Percentiles rank a stretch among this genome's conserved stretches.
phyloP scores from a whole-genome alignment of 2,329 filamentous ascomycete genomes.

The Paracamarosporium sp. region DNA sequence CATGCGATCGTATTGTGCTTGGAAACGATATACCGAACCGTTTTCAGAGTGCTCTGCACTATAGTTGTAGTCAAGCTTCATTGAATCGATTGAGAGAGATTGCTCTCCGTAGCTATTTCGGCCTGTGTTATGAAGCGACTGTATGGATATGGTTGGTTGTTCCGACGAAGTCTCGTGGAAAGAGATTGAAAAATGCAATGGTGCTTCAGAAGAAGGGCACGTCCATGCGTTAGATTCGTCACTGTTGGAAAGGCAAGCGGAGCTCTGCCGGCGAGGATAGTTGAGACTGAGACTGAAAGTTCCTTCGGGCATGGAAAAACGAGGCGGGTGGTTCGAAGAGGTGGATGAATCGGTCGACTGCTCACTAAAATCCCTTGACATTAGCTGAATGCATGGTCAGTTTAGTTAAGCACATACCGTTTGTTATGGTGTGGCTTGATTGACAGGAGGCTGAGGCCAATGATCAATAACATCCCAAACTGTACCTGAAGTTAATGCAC shows the following conservation, averaged over 20 bases:
- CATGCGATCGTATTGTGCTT: conserved; percentile 28
- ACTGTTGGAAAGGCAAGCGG: conserved; percentile 29
- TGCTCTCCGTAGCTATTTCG: conserved; percentile 26
- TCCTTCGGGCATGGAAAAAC: conserved; percentile 16
- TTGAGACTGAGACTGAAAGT: conserved; percentile 27
- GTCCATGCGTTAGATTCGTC: conserved; percentile 35
- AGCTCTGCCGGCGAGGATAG: conserved; percentile 30
- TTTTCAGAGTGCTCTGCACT: neutral
- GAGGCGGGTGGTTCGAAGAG: neutral
- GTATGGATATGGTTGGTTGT: conserved; percentile 24
- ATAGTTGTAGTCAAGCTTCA: conserved; percentile 10
- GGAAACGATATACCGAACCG: conserved; percentile 27
- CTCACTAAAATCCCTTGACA: neutral
- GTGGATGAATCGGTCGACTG: neutral
- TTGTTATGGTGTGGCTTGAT: neutral
- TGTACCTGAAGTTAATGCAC: conserved; percentile 14
- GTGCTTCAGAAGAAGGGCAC: conserved; percentile 24
- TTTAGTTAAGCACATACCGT: neutral
- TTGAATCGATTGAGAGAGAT: conserved; percentile 18
- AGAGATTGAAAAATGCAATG: conserved; percentile 27
- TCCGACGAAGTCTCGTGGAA: conserved; percentile 13
- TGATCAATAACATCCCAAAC: conserved; percentile 13
- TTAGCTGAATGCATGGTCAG: too few relatives aligned
- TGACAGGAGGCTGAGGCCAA: neutral
- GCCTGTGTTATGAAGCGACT: neutral